These are phyloP conservation scores for Penicillium ucsense DNA, from an alignment of 495 filamentous ascomycete species.

Conservation along the genomic window DNA sequence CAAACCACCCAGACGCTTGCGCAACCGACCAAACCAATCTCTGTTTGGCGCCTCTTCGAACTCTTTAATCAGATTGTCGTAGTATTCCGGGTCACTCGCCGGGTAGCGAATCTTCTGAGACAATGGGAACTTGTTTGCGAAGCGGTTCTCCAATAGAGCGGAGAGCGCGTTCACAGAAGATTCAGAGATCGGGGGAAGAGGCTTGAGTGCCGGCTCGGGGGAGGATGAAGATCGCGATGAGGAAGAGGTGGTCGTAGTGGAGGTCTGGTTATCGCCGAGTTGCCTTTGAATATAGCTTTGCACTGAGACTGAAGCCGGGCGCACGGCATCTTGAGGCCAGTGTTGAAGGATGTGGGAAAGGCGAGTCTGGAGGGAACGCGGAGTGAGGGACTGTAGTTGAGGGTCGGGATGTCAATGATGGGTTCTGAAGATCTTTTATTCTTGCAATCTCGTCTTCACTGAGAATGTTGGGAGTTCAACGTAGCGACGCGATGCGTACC, in stretches of 20 bases:
- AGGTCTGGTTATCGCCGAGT: conserved; percentile 29
- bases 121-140: conserved; percentile 59
- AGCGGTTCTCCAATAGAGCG: conserved; percentile 64
- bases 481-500: conserved; percentile 7
- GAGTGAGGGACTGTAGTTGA: conserved; percentile 21
- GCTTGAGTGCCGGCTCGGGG: conserved; percentile 9
- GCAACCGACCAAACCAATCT: conserved; percentile 44
- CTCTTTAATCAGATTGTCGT: conserved; percentile 60
- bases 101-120: conserved; percentile 53
- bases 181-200: conserved; percentile 33
- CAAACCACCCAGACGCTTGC: conserved; percentile 53
- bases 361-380: conserved; percentile 51
- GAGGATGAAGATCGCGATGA: conserved; percentile 9
- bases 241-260: not conserved
- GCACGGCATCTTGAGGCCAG: conserved; percentile 72
- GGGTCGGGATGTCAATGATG: conserved; percentile 3
- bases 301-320: conserved; percentile 63
- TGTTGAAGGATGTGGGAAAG: conserved; percentile 46
- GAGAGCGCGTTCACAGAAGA: conserved; percentile 65
- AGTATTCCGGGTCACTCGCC: conserved; percentile 66
- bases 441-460: not conserved
- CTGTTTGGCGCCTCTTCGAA: conserved; percentile 60
- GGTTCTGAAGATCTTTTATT: not conserved
- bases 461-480: not conserved
- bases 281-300: conserved; percentile 57